Percentiles rank a stretch among this genome's conserved stretches.
Conservation (phyloP, 2,329 filamentous ascomycete species). For the Aspergillus thermomutatus region DNA sequence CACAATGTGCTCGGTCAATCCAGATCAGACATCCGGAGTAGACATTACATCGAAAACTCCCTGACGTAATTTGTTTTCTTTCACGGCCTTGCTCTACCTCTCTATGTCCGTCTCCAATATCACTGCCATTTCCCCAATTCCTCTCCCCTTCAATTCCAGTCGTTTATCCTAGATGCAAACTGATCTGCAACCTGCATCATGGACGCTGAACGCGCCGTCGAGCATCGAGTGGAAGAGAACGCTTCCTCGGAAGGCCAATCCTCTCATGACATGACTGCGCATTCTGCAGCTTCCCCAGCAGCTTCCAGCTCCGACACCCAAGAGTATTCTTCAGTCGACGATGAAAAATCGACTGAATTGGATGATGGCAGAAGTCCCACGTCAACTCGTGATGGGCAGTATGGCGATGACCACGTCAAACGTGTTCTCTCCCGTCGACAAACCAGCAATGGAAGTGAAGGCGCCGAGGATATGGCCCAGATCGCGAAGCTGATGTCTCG, state of each 20-base stretch:
- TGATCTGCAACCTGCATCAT: neutral
- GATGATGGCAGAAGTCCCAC: neutral
- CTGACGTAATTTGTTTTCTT: neutral
- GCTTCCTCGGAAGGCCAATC: neutral
- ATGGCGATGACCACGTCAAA: constrained; percentile 16
- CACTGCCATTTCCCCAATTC: neutral
- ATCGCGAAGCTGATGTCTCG: constrained; percentile 58
- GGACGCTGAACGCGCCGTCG: constrained; percentile 1
- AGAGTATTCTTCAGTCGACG: constrained; percentile 11
- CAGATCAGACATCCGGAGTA: neutral
- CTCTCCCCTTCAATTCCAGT: no score
- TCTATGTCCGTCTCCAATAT: neutral
- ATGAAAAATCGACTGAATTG: constrained; percentile 1
- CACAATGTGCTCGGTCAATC: neutral
- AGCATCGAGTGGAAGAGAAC: neutral
- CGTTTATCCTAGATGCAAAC: neutral
- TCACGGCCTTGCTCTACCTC: no score
- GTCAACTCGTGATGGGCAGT: neutral
- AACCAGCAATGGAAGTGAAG: constrained; percentile 19
- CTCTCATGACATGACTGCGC: neutral
- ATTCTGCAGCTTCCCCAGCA: neutral
- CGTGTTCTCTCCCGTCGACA: constrained; percentile 25
- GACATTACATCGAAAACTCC: neutral
- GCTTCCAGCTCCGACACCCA: neutral
- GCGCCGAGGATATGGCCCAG: constrained; percentile 29